Evolutionary conservation across 2,329 filamentous ascomycete species (phyloP).

Genomic region (Pestalotiopsis sp.): DNA sequence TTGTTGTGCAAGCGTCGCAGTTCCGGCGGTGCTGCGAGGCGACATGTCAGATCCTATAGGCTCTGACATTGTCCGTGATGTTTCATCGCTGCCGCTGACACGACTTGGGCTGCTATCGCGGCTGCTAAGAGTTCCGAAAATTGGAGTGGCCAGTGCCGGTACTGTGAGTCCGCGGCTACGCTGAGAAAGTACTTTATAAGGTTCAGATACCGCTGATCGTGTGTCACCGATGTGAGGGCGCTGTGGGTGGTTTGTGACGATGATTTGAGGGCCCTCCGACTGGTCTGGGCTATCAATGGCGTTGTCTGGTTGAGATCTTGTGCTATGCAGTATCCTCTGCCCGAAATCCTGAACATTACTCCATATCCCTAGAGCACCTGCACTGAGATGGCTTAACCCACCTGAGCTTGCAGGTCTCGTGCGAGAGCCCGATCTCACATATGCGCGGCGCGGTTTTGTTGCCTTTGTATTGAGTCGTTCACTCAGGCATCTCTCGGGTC

Average conservation of each 20-base stretch:
- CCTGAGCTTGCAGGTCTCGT: not conserved
- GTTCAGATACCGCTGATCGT: conserved; percentile 24
- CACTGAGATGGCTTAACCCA: conserved; percentile 9
- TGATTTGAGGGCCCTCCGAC: conserved; percentile 35
- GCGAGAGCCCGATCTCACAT: conserved; percentile 10
- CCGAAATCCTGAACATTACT: conserved; percentile 30
- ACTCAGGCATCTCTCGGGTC: conserved; percentile 56
- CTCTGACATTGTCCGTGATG: conserved; percentile 32
- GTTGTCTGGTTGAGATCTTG: not conserved
- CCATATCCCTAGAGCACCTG: conserved; percentile 26
- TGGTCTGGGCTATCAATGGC: conserved; percentile 12
- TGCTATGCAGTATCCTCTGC: conserved; percentile 24
- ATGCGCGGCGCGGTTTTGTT: conserved; percentile 21
- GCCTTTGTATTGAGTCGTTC: conserved; percentile 48
- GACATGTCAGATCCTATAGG: conserved; percentile 27
- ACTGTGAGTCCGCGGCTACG: conserved; percentile 34
- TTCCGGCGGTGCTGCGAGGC: conserved; percentile 17
- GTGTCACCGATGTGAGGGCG: conserved; percentile 28
- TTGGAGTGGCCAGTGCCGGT: conserved; percentile 31
- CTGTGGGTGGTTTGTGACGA: conserved; percentile 35
- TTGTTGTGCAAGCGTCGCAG: not conserved
- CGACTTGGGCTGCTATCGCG: conserved; percentile 28
- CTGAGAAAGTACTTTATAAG: conserved; percentile 18
- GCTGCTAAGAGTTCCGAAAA: conserved; percentile 30
- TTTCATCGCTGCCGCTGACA: conserved; percentile 22